These are phyloP conservation scores for Aspergillus aculeatinus DNA, from an alignment of 2,329 filamentous ascomycete species.

Conservation along the genomic window DNA sequence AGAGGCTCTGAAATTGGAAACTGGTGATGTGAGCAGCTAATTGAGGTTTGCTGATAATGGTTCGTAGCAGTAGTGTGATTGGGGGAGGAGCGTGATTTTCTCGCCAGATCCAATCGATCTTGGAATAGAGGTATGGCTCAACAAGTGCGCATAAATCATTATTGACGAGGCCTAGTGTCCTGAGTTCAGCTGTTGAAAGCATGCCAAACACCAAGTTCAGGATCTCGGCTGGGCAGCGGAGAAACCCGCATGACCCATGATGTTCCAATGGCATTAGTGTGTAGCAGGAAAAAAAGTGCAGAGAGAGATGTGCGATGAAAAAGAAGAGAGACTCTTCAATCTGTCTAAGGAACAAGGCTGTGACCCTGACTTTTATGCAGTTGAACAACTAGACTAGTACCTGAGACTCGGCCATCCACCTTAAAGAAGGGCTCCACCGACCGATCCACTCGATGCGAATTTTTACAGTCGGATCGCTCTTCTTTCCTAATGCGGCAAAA, in stretches of 20 bases:
- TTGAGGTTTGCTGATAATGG: conserved; percentile 17
- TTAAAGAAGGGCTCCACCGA: too few relatives aligned
- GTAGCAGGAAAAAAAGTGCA: too few relatives aligned
- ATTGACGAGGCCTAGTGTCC: conserved; percentile 16
- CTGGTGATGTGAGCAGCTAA: conserved; percentile 16
- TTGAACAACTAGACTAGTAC: too few relatives aligned
- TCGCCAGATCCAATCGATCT: conserved; percentile 18
- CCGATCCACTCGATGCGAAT: too few relatives aligned
- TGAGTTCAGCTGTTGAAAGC: conserved; percentile 17
- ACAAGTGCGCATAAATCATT: conserved; percentile 11
- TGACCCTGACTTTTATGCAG: too few relatives aligned
- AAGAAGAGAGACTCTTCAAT: too few relatives aligned
- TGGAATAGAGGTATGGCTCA: conserved; percentile 22
- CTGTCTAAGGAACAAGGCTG: too few relatives aligned
- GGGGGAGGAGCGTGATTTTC: conserved; percentile 10
- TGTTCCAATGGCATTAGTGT: too few relatives aligned
- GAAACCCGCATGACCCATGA: neutral
- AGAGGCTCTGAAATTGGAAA: conserved; percentile 12
- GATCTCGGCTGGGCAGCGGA: conserved; percentile 15
- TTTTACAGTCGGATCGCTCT: too few relatives aligned
- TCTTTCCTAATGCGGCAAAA: too few relatives aligned
- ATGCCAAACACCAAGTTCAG: conserved; percentile 16
- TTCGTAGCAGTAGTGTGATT: conserved; percentile 19
- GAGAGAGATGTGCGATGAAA: too few relatives aligned
- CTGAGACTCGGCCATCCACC: too few relatives aligned